These are phyloP conservation scores for Sclerospora graminicola DNA, from an alignment of 352 stramenopile genomes.

Conservation along the genomic window DNA sequence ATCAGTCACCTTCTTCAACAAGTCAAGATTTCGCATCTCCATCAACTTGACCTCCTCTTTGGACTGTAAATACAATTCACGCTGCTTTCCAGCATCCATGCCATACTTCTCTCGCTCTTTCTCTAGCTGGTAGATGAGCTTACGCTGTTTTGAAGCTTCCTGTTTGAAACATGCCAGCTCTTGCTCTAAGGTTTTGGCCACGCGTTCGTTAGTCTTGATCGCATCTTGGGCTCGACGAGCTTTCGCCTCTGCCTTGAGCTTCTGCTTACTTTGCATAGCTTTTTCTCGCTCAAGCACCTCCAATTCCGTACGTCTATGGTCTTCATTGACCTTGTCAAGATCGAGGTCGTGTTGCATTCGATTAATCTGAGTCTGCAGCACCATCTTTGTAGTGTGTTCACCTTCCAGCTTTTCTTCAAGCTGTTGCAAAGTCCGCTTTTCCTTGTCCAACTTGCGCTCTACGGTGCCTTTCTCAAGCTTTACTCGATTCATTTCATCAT, in stretches of 20 bases:
- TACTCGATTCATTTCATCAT: conserved; percentile 78
- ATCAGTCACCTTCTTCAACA: conserved; percentile 85
- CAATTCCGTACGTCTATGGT: conserved; percentile 51
- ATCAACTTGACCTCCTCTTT: conserved; percentile 74
- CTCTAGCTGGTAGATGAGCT: conserved; percentile 88
- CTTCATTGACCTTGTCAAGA: conserved; percentile 67
- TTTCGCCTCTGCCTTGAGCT: conserved; percentile 75
- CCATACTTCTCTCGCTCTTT: conserved; percentile 90
- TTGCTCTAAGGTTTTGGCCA: conserved; percentile 79
- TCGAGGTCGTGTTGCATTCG: conserved; percentile 75
- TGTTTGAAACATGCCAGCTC: conserved; percentile 76
- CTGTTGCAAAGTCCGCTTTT: conserved; percentile 79
- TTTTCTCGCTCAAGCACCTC: conserved; percentile 86
- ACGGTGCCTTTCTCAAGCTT: conserved; percentile 85
- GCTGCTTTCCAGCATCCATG: conserved; percentile 77
- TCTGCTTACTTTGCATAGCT: conserved; percentile 73
- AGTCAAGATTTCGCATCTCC: conserved; percentile 72
- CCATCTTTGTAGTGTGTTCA: conserved; percentile 77
- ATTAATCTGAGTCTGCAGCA: conserved; percentile 77
- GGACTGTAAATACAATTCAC: conserved; percentile 75
- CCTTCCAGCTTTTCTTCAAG: conserved; percentile 88
- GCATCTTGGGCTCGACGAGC: conserved; percentile 83
- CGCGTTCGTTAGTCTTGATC: conserved; percentile 88
- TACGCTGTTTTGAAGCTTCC: conserved; percentile 82
- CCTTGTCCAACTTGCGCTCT: conserved; percentile 85